Evolutionary conservation across 2,329 filamentous ascomycete genomes (phyloP).

Genomic region (Coleophoma eucalyptorum): DNA sequence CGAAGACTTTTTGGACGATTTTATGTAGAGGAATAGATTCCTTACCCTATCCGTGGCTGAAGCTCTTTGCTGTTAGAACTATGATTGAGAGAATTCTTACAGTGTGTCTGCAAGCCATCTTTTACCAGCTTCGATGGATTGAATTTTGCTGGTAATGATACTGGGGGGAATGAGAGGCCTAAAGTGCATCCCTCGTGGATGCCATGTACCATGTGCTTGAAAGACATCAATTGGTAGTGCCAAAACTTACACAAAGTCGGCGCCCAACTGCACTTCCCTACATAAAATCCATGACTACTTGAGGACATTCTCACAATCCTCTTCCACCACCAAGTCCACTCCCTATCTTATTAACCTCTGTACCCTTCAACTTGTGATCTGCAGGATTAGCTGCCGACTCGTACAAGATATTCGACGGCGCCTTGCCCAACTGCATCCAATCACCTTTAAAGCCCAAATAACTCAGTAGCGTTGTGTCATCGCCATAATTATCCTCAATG

Average conservation of each 20-base stretch:
- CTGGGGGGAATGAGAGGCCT: too few relatives aligned
- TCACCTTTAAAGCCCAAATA: conserved; percentile 94
- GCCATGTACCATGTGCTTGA: too few relatives aligned
- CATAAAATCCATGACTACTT: too few relatives aligned
- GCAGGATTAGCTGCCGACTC: conserved; percentile 89
- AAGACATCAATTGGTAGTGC: too few relatives aligned
- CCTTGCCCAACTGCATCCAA: conserved; percentile 81
- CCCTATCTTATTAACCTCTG: conserved; percentile 49
- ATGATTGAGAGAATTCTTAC: not conserved
- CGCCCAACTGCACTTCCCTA: too few relatives aligned
- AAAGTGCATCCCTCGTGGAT: too few relatives aligned
- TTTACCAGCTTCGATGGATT: not conserved
- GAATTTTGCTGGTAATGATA: not conserved
- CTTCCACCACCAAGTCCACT: conserved; percentile 42
- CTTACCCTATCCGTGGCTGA: not conserved
- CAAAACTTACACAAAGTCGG: too few relatives aligned
- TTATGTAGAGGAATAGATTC: conserved; percentile 62
- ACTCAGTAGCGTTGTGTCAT: conserved; percentile 70
- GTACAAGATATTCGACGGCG: conserved; percentile 84
- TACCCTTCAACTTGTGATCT: conserved; percentile 72
- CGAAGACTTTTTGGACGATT: conserved; percentile 81
- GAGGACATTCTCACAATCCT: not conserved
- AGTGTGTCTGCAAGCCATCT: not conserved
- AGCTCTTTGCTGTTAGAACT: not conserved
- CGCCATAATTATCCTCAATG: conserved; percentile 85